Evolutionary conservation across 2,329 filamentous ascomycete species (phyloP).

Genomic region (Hypoxylon sp.): DNA sequence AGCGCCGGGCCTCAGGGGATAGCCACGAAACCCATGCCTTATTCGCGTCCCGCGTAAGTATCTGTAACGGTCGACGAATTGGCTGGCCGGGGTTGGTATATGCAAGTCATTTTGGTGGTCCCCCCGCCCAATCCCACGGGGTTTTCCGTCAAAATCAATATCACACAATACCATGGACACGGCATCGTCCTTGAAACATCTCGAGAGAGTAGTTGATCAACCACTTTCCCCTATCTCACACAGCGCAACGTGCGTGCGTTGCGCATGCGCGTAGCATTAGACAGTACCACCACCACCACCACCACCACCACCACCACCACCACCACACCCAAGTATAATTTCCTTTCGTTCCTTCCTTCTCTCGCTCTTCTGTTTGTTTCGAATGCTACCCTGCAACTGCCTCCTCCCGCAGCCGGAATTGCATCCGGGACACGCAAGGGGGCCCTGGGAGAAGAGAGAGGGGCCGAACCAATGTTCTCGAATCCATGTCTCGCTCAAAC

Average conservation of each 20-base stretch:
- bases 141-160: constrained; percentile 5
- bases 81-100: constrained; percentile 19
- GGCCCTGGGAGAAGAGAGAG: neutral
- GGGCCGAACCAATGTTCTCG: constrained; percentile 20
- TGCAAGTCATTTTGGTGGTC: constrained; percentile 31
- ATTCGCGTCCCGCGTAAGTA: neutral
- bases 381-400: constrained; percentile 26
- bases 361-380: constrained; percentile 17
- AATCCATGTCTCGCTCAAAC: constrained; percentile 31
- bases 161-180: constrained; percentile 21
- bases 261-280: neutral
- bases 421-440: constrained; percentile 34
- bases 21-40: neutral
- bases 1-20: no score
- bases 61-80: constrained; percentile 21
- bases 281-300: neutral
- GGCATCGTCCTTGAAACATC: constrained; percentile 33
- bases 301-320: neutral
- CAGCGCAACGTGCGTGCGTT: constrained; percentile 11
- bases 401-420: constrained; percentile 32
- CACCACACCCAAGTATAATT: constrained; percentile 6
- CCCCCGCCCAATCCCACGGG: neutral
- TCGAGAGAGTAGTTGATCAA: constrained; percentile 5
- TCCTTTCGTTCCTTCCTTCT: neutral
- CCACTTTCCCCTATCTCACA: constrained; percentile 17